Evolutionary conservation across 1,284 basidiomycete genomes (phyloP).

Genomic region (Fomitopsis schrenkii): DNA sequence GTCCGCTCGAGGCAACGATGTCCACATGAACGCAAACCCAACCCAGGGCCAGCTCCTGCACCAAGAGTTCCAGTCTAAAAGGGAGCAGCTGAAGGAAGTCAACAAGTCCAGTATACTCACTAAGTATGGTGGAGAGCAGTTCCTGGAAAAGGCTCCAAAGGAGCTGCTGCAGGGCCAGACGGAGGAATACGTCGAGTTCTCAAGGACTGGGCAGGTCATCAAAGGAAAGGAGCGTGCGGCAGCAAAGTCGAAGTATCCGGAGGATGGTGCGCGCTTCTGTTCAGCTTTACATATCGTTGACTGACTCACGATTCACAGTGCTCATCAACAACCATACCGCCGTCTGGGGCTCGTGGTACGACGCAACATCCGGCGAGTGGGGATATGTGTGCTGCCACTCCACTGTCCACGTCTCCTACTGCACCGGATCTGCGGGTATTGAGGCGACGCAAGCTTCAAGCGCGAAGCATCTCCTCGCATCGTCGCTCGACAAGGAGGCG

Average conservation of each 20-base stretch:
- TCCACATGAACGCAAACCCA: constrained; percentile 95
- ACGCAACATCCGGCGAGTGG: constrained; percentile 70
- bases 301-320: constrained; percentile 41
- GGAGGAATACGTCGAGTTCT: constrained; percentile 98
- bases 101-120: constrained; percentile 84
- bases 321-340: constrained; percentile 89
- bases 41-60: constrained; percentile 93
- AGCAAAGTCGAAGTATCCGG: constrained; percentile 87
- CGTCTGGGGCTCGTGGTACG: constrained; percentile 97
- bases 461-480: constrained; percentile 59
- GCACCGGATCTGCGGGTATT: constrained; percentile 87
- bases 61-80: constrained; percentile 88
- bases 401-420: constrained; percentile 84
- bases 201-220: constrained; percentile 85
- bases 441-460: constrained; percentile 71
- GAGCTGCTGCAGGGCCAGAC: constrained; percentile 93
- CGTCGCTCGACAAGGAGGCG: constrained; percentile 17
- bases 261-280: constrained; percentile 69
- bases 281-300: neutral
- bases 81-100: constrained; percentile 85
- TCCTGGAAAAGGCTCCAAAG: constrained; percentile 83
- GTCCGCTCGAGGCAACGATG: constrained; percentile 87
- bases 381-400: constrained; percentile 97
- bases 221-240: constrained; percentile 90
- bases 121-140: constrained; percentile 93